Evolutionary conservation across 148 eudicot species (phyloP), one percentile per base, ranked within the genome.

Genomic region (Cornus suecica): DNA sequence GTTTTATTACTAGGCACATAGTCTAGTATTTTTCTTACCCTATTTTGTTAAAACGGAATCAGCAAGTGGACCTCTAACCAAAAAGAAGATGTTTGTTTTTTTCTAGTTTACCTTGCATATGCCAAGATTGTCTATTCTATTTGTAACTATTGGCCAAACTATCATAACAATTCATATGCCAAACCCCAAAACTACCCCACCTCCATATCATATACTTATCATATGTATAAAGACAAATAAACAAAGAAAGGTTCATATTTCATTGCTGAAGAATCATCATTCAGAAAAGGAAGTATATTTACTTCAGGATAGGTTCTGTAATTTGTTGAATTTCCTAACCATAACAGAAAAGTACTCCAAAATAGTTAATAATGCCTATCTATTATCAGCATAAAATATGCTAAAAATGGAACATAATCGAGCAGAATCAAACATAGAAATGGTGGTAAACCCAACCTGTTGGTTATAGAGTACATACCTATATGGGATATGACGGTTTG

Each of bases 401-500:
- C 3, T 48, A 18, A 48, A 48, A 3, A 14, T 48, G 20, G 54
- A 48, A 48, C 42, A 48, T 48, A 13, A 48, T 11, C 18, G 18
- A 7, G 20, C 20, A 16, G 15, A 11, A 18, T 48, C 54, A 16
- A 48, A 18, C 42, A 48, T 18, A 48, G 20, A 48, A 48, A 48
- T 13, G 54, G 20, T 48, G 15, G 54, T 11, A 48, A 48, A 13
- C 54, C 54, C 54, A 48, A 48, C 13, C 5, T 18, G 15, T 1
- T 48, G 54, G 54, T 48, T 14, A 48, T n/a, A n/a, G 62, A 52
- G 13, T 26, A 52, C 65, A 68, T 14, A 76, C 79, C 74, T 77
- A 74, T 69, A 77, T 16, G 74, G 56, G 70, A 69, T 77, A 77
- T 77, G 79, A 34, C 74, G 66, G 34, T 60, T 69, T 20, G 79